A percentile compares a stretch with the other conserved stretches of the same genome.
These are phyloP conservation scores for Aspergillus sp. DNA, from an alignment of 2,329 filamentous ascomycete species.

Conservation along the genomic window DNA sequence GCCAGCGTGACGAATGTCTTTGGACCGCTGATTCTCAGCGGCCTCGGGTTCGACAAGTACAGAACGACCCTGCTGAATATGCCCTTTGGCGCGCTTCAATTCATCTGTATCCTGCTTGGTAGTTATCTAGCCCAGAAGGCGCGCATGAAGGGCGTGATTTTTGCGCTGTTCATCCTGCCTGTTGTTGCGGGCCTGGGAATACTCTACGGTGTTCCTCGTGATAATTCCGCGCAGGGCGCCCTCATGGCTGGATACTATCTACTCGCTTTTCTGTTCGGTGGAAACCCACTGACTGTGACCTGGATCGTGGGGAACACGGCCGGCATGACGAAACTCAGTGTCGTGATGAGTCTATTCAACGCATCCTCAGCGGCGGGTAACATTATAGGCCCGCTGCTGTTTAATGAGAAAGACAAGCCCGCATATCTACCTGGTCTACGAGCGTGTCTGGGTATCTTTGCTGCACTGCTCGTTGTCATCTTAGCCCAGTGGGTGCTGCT, in stretches of 20 bases:
- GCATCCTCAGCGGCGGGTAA: constrained; percentile 63
- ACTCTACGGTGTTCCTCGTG: constrained; percentile 54
- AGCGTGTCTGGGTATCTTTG: constrained; percentile 47
- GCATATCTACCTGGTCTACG: constrained; percentile 59
- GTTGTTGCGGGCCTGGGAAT: constrained; percentile 60
- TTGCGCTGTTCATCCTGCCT: constrained; percentile 56
- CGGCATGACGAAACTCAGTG: constrained; percentile 66
- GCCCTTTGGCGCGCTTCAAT: constrained; percentile 64
- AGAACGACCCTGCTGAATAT: constrained; percentile 63
- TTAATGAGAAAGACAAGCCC: constrained; percentile 58
- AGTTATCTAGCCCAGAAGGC: constrained; percentile 60
- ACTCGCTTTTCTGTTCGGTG: constrained; percentile 65
- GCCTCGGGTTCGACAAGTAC: constrained; percentile 61
- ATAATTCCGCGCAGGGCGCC: constrained; percentile 42
- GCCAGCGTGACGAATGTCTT: constrained; percentile 65
- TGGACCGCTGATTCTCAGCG: constrained; percentile 62
- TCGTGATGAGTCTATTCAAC: constrained; percentile 64
- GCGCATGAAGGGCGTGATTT: constrained; percentile 57
- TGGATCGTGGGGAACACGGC: constrained; percentile 71
- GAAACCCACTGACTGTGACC: constrained; percentile 64
- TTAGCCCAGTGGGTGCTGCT: constrained; percentile 57
- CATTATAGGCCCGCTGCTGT: constrained; percentile 66
- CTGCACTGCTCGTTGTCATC: constrained; percentile 54
- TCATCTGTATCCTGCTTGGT: constrained; percentile 57
- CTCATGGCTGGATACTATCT: constrained; percentile 65